Percentiles rank a stretch among this genome's conserved stretches.
Conservation (phyloP, 2,329 filamentous ascomycete genomes). For the Diaporthe ilicicola region DNA sequence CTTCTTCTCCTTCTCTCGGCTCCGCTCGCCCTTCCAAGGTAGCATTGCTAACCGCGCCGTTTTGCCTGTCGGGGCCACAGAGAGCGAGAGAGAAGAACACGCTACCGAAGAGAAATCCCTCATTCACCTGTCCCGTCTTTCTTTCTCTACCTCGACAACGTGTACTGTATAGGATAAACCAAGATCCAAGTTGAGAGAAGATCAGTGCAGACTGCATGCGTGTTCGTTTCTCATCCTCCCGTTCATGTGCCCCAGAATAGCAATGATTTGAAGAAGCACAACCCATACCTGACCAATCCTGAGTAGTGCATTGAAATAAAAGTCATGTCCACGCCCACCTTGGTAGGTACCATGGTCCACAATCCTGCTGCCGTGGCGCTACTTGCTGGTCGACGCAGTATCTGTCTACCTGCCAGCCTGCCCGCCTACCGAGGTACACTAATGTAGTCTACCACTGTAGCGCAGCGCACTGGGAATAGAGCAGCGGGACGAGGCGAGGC, state of each 20-base stretch:
- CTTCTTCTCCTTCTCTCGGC: neutral
- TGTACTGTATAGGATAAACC: neutral
- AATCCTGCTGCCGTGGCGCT: neutral
- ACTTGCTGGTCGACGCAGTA: neutral
- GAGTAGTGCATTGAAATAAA: neutral
- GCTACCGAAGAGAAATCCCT: conserved; percentile 15
- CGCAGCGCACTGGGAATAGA: neutral
- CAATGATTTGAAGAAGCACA: neutral
- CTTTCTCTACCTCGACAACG: neutral
- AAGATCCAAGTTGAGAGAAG: neutral
- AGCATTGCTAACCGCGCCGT: conserved; percentile 2
- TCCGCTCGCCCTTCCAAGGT: neutral
- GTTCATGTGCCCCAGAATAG: conserved; percentile 5
- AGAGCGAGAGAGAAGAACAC: neutral
- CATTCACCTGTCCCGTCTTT: neutral
- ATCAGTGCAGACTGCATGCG: neutral
- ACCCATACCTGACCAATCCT: conserved; percentile 12
- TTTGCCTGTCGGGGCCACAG: neutral
- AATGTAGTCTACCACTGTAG: no score
- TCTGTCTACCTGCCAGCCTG: neutral
- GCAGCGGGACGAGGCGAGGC: conserved; percentile 3
- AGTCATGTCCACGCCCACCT: no score
- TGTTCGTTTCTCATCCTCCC: neutral
- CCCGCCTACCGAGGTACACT: no score
- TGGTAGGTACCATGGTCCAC: neutral